Base-by-base conservation (phyloP, 371 early-diverging fungal genomes). In the Mucor racemosus region DNA sequence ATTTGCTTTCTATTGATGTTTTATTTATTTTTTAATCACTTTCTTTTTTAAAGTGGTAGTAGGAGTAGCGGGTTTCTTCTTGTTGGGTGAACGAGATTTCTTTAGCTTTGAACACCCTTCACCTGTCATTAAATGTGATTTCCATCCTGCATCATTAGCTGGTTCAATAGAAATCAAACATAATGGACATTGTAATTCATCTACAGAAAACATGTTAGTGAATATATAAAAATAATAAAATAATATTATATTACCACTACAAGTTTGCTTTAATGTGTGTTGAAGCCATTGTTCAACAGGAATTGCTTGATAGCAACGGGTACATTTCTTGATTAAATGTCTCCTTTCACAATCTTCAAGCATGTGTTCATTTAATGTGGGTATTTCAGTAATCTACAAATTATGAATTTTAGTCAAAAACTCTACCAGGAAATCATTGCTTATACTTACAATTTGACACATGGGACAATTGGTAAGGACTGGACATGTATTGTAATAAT, bases 401-500 rank as follows among this genome's bases (percentile, higher is more conserved):
- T 26, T 26, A 26, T 26, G 3, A 26, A 26, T 3, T 26, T 26
- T 3, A 26, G 26, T 26, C 26, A 26, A 26, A 26, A 26, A 26
- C 26, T 26, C 1, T 1, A 3, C 26, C 26, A 26, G 3, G 3
- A 26, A 26, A 26, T 1, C 3, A 26, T 26, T 3, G 26, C 26
- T 3, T 26, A 26, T 19, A 74, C 87, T 74, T 81, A 91, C 92
- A 67, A 84, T 82, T 62, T 87, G 82, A 73, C 94, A 94, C 50
- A 82, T 70, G 1, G 91, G 84, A 61, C 94, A 94, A 33, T 85
- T 86, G 40, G 86, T 86, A 14, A 92, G 76, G 66, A 90, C 80
- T 13, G 90, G 88, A 62, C 94, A 94, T 7, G 88, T 85, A 19
- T 84, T 80, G 86, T 93, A 92, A 64, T 93, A 93, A 67, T 94